phyloP scores from a whole-genome alignment of 2,329 filamentous ascomycete genomes.

The Botrytis hyacinthi region DNA sequence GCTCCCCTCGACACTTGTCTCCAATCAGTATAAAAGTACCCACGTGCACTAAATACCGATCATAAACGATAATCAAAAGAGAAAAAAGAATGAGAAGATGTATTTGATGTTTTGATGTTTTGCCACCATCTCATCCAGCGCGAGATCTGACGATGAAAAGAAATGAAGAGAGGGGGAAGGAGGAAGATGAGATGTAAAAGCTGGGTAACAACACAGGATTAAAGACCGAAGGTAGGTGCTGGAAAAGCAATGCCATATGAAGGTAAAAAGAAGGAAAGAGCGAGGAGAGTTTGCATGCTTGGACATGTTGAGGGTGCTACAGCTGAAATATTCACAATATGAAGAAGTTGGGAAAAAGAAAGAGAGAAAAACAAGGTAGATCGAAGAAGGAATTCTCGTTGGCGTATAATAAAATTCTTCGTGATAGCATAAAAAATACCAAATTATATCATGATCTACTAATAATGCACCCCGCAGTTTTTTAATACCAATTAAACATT shows the following conservation, averaged over 20 bases:
- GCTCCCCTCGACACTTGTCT: background rate
- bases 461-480: background rate
- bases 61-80: background rate
- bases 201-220: background rate
- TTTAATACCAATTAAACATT: constrained; percentile 6
- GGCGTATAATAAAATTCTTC: background rate
- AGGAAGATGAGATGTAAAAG: background rate
- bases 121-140: background rate
- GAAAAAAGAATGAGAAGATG: background rate
- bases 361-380: no score
- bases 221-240: background rate
- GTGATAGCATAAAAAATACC: background rate
- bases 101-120: background rate
- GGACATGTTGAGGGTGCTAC: background rate
- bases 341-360: background rate
- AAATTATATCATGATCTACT: background rate
- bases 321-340: rapidly evolving
- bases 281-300: background rate
- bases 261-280: background rate
- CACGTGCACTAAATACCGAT: background rate
- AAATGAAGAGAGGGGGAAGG: background rate
- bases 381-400: background rate
- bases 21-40: background rate
- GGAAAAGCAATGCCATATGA: background rate
- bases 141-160: background rate